Evolutionary conservation across 148 eudicot genomes (phyloP).

Genomic region (Vaccinium corymbosum): DNA sequence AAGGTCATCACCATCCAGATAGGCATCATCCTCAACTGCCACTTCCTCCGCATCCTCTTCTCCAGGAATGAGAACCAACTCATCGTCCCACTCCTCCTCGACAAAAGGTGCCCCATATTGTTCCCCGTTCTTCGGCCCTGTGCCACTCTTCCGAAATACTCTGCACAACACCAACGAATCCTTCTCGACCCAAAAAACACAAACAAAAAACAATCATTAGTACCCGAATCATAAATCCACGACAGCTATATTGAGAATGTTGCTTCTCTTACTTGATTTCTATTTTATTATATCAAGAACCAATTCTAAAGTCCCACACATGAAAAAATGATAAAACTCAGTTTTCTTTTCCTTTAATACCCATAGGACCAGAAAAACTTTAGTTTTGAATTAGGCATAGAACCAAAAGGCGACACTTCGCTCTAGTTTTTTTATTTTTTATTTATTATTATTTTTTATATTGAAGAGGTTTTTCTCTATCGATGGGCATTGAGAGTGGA

Average conservation of each 20-base stretch:
- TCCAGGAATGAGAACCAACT: not conserved
- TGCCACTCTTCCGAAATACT: conserved; percentile 2
- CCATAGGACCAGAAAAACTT: not conserved
- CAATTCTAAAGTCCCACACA: not conserved
- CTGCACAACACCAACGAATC: not conserved
- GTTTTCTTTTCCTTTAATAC: not conserved
- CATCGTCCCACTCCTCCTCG: not conserved
- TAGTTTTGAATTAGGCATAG: not conserved
- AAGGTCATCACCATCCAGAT: not conserved
- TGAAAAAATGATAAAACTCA: not conserved
- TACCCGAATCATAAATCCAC: not conserved
- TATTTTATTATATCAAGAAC: not conserved
- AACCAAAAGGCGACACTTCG: not conserved
- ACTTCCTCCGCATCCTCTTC: not conserved
- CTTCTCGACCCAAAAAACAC: not conserved
- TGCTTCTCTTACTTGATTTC: not conserved
- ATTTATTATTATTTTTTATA: not conserved
- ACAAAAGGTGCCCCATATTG: not conserved
- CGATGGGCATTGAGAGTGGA: not conserved
- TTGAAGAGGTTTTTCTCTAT: not conserved
- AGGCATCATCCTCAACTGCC: not conserved
- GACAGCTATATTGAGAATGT: not conserved
- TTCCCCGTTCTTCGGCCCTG: conserved; percentile 2
- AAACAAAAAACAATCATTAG: not conserved
- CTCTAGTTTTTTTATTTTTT: not conserved